Evolutionary conservation across 2,329 filamentous ascomycete species (phyloP).

Genomic region (Aspergillus neoniger): DNA sequence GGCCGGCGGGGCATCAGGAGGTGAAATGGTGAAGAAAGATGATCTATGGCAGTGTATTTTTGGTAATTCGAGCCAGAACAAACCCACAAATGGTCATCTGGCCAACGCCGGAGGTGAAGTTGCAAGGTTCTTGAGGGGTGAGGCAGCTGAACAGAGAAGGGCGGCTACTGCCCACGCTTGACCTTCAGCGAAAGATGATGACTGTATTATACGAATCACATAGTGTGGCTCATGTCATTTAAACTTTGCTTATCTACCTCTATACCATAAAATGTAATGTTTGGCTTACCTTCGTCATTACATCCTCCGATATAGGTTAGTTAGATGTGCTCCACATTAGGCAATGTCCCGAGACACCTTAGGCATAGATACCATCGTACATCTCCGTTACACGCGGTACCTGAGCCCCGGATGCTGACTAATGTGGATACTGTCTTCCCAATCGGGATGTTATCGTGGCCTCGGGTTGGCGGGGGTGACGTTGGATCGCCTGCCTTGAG

Average conservation of each 20-base stretch:
- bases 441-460: conserved; percentile 15
- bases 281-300: no score
- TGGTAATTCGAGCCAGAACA: conserved; percentile 52
- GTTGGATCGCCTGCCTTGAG: conserved; percentile 20
- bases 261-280: no score
- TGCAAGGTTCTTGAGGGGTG: conserved; percentile 53
- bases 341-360: no score
- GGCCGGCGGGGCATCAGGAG: conserved; percentile 67
- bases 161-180: background rate
- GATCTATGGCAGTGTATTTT: conserved; percentile 92
- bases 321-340: no score
- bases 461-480: conserved; percentile 21
- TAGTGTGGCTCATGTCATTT: background rate
- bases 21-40: conserved; percentile 74
- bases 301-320: no score
- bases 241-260: background rate
- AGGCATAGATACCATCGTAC: background rate
- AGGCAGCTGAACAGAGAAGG: conserved; percentile 55
- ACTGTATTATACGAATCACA: background rate
- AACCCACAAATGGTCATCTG: conserved; percentile 14
- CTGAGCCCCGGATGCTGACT: conserved; percentile 18
- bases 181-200: background rate
- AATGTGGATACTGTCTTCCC: conserved; percentile 11
- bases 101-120: conserved; percentile 47
- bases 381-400: background rate